Base-by-base conservation (phyloP, 805 yeast genomes). In the Saturnispora gosingensis region DNA sequence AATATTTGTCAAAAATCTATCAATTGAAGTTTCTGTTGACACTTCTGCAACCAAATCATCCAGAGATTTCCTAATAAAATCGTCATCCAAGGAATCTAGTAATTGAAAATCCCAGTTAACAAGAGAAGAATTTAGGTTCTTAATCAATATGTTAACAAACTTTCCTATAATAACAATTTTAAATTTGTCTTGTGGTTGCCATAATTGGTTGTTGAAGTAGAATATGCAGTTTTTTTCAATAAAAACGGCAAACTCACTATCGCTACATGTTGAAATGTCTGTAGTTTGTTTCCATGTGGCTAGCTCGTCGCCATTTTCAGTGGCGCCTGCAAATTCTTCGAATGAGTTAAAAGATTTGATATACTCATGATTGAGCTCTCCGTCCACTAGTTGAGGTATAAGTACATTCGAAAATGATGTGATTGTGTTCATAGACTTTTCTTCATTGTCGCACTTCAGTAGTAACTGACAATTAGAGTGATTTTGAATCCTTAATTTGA, bases 381-480 rank as follows among this genome's bases (percentile, higher is more conserved):
- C 43, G 9, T 24, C 49, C 25, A 51, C 35, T 24, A 46, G 30
- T 20, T 53, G 51, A 6, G 51, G 46, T n/a, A 53, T 43, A 16
- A 53, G 35, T 9, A 35, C 27, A 18, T 45, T 43, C 3, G 20
- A 13, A 42, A 53, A 53, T 13, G 45, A 25, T 34, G 40, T 43
- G 28, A 50, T 47, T 13, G 42, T 22, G 11, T 24, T n/a, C n/a
- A 30, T 28, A 59, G 65, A 0, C 15, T 25, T 39, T 3, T 46
- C 25, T 3, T 4, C 15, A 5, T 36, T 11, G 5, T 53, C 42
- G 1, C 49, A 9, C 8, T 57, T 38, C 62, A 79, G 62, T 22
- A 89, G 54, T 57, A 88, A 63, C n/a, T 86, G 82, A 4, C 91
- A 77, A 64, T 91, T 89, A 7, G 97, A 85, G 65, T 91, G 97